These are phyloP conservation scores for Chlamydomonas sp. DNA, from an alignment of 139 green algal genomes.

Conservation along the genomic window DNA sequence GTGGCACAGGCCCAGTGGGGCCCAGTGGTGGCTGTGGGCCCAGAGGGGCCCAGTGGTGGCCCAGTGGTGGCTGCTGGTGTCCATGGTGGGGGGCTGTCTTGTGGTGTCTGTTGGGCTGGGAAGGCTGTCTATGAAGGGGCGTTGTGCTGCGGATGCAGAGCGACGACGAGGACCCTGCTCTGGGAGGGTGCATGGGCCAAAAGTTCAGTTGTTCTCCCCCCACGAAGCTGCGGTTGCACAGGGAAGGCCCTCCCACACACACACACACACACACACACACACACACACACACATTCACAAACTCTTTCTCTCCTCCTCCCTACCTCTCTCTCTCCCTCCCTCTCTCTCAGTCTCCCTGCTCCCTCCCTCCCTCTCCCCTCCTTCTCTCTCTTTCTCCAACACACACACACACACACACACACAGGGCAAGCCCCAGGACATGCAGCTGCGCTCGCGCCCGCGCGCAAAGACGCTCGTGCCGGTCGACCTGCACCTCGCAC, in stretches of 20 bases:
- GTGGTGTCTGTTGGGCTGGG: background rate
- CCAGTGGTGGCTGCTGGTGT: background rate
- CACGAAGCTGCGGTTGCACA: no score
- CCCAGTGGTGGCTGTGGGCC: no score
- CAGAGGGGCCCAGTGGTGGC: no score
- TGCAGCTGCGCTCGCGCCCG: conserved; percentile 4
- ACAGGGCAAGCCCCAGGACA: background rate
- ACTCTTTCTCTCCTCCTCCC: no score
- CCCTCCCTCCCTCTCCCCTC: no score
- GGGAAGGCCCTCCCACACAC: no score
- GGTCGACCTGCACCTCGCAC: conserved; percentile 7
- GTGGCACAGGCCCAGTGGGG: no score
- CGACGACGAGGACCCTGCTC: background rate
- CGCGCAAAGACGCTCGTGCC: conserved; percentile 10
- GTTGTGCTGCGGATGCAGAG: no score
- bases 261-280: no score
- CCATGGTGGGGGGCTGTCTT: background rate
- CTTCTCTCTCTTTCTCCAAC: no score
- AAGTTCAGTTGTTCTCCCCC: no score
- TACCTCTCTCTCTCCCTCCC: background rate
- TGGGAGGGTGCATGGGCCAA: background rate
- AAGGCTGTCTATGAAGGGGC: background rate
- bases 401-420: background rate
- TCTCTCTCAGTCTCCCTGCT: background rate
- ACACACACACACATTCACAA: background rate